These are phyloP conservation scores for Coemansia sp. DNA, from an alignment of 192 early-diverging fungal genomes.

Conservation along the genomic window DNA sequence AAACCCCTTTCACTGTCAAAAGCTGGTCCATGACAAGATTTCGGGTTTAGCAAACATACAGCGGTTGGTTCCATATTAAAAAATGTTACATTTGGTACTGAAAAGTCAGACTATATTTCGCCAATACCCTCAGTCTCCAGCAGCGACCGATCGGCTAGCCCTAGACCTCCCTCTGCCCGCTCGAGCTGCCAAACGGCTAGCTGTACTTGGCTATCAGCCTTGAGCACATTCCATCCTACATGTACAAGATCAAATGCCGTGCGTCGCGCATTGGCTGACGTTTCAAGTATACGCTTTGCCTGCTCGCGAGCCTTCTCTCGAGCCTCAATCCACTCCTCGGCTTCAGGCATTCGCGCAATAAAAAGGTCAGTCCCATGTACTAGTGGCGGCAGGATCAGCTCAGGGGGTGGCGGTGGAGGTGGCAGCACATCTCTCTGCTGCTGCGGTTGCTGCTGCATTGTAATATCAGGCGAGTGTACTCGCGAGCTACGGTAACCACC, in stretches of 20 bases:
- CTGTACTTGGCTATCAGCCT: conserved; percentile 40
- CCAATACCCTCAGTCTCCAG: conserved; percentile 2
- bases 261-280: conserved; percentile 18
- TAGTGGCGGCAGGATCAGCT: conserved; percentile 14
- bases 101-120: not conserved
- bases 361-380: conserved; percentile 32
- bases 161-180: conserved; percentile 47
- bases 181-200: conserved; percentile 44
- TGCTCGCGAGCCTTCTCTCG: conserved; percentile 36
- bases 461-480: conserved; percentile 23
- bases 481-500: conserved; percentile 11
- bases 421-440: not conserved
- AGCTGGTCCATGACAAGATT: too few relatives aligned
- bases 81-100: too few relatives aligned
- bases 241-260: conserved; percentile 39
- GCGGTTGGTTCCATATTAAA: too few relatives aligned
- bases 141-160: conserved; percentile 16
- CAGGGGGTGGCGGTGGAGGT: conserved; percentile 4
- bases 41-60: too few relatives aligned
- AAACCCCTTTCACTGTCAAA: too few relatives aligned
- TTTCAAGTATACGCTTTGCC: conserved; percentile 28
- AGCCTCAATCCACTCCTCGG: conserved; percentile 30
- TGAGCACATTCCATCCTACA: conserved; percentile 32
- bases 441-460: not conserved
- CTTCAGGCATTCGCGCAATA: conserved; percentile 27